These are phyloP conservation scores for Secale cereale DNA, from an alignment of 176 grass and related monocot species.

Conservation along the genomic window DNA sequence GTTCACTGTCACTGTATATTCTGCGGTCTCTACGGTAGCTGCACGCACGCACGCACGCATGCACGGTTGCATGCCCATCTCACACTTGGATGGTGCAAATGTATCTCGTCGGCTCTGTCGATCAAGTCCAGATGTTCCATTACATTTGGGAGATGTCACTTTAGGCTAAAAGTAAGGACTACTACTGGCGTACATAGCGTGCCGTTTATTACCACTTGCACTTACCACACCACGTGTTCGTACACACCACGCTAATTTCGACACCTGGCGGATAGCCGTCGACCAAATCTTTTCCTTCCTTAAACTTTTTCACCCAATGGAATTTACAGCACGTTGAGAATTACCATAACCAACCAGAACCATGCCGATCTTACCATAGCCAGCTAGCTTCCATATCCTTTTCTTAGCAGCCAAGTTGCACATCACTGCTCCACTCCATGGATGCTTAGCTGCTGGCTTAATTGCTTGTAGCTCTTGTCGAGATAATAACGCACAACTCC, in stretches of 20 bases:
- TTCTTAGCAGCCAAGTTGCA: constrained; percentile 3
- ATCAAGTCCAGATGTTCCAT: background rate
- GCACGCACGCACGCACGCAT: background rate
- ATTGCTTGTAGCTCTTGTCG: background rate
- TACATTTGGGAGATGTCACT: background rate
- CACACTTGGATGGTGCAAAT: constrained; percentile 7
- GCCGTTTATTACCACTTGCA: too few relatives aligned
- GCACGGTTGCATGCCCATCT: background rate
- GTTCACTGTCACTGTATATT: background rate
- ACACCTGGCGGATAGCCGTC: constrained; percentile 2
- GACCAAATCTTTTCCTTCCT: background rate
- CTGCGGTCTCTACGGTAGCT: background rate
- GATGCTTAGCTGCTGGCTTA: background rate
- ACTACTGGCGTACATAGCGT: background rate
- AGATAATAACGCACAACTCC: background rate
- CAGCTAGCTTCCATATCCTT: background rate
- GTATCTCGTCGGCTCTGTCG: background rate
- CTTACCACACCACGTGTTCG: too few relatives aligned
- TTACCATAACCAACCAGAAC: too few relatives aligned
- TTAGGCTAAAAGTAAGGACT: background rate
- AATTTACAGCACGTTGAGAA: constrained; percentile 25
- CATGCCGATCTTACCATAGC: too few relatives aligned
- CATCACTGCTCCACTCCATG: background rate
- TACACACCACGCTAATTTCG: background rate
- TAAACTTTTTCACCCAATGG: background rate